Evolutionary conservation across 2,329 filamentous ascomycete genomes (phyloP), one percentile per base, ranked within the genome.

Genomic region (Didymellaceae sp.): DNA sequence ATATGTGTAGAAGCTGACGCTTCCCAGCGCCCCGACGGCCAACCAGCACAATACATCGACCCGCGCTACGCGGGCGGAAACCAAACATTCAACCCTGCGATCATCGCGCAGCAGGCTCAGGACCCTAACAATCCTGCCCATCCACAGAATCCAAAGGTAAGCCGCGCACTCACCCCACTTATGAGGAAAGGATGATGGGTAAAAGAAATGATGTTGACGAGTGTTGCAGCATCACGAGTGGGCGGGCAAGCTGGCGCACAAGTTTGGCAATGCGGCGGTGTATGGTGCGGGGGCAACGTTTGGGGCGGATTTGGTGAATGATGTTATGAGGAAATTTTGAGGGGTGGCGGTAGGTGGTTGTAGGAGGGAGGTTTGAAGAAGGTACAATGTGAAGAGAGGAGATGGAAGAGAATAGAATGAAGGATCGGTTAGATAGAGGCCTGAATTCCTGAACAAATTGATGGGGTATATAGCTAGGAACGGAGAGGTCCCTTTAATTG

Each of bases 241-340:
- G 60, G 60, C 58, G 6, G 47, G 47, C 3, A 62, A 61, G 9
- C 32, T 61, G n/a, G 60, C 52, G 2, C 47, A 54, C 5, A 59
- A 59, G 17, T 61, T 62, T 31, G 60, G 58, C 0, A 61, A 62
- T 32, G 60, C 60, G 6, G 58, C 60, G 1, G 52, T 63, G 1
- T 49, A 50, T 6, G 58, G 58, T 1, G 58, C 58, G 17, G 58
- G 60, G 25, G 60, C 60, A 20, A 59, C 56, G 5, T 63, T 61
- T 43, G 58, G 60, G 3, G 50, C 54, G 17, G 54, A 59, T 55
- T 10, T 61, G 5, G 54, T 63, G 7, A 61, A 63, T 25, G 56
- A 59, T 51, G 60, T 51, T 18, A 59, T 61, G 56, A 55, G 56
- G 50, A 63, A 58, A 33, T 59, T 63, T 25, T 58, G 14, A 37